Conservation (phyloP, 495 filamentous ascomycete species). For the Chlorociboria aeruginascens region DNA sequence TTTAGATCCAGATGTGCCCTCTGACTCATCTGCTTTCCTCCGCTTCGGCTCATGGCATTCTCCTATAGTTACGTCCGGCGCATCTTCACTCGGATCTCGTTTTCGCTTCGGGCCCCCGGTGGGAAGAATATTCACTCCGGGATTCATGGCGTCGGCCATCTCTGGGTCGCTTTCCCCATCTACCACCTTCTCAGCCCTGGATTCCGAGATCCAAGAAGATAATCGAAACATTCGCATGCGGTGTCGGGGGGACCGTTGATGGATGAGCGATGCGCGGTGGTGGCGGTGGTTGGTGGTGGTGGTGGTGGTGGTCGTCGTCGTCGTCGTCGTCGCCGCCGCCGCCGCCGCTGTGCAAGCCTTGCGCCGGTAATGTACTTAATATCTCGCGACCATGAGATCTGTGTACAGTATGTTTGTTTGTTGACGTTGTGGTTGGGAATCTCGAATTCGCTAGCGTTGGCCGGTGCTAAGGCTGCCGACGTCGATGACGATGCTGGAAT, state of each 20-base stretch:
- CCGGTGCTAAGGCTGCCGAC: conserved; percentile 7
- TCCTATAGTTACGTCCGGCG: neutral
- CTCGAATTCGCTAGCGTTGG: neutral
- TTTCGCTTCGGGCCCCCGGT: conserved; percentile 44
- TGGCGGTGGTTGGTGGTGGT: neutral
- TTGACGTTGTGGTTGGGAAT: neutral
- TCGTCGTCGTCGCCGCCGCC: neutral
- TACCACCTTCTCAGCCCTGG: conserved; percentile 41
- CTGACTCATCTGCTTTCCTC: conserved; percentile 21
- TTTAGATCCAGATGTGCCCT: conserved; percentile 1
- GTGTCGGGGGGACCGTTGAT: neutral
- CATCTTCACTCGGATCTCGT: conserved; percentile 27
- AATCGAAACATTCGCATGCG: conserved; percentile 43
- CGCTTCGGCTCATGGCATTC: conserved; percentile 21
- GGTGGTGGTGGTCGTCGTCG: neutral
- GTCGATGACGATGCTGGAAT: conserved; percentile 3
- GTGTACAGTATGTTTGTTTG: neutral
- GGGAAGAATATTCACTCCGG: conserved; percentile 29
- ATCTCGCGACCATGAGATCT: conserved; percentile 2
- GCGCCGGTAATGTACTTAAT: neutral
- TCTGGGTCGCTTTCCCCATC: conserved; percentile 19
- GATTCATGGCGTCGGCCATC: conserved; percentile 17
- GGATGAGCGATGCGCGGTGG: conserved; percentile 1
- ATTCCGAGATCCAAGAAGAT: conserved; percentile 42
- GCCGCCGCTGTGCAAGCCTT: neutral